phyloP scores from a whole-genome alignment of 495 filamentous ascomycete genomes.

The Xanthoparmelia taractica region DNA sequence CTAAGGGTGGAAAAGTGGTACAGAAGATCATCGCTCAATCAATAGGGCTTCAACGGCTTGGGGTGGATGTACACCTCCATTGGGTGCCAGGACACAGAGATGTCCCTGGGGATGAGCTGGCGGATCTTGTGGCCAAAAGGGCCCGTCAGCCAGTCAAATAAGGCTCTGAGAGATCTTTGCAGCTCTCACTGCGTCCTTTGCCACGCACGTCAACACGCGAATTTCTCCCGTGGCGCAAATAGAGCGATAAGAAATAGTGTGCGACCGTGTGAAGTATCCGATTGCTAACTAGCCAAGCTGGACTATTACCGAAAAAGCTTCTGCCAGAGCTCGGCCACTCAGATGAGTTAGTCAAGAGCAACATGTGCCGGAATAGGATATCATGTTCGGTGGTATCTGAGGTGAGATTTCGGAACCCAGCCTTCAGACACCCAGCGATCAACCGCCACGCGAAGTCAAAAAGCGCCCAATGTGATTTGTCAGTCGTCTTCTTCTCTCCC shows the following conservation, averaged over 20 bases:
- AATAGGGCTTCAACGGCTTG: constrained; percentile 6
- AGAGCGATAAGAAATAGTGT: background rate
- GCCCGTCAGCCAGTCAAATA: background rate
- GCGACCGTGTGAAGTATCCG: background rate
- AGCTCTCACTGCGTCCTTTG: background rate
- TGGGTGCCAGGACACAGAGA: constrained; percentile 11
- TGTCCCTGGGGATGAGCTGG: constrained; percentile 18
- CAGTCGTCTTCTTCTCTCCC: too few species aligned
- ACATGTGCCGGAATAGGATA: too few species aligned
- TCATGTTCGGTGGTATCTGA: too few species aligned
- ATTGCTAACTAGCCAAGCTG: background rate
- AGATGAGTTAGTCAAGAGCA: too few species aligned
- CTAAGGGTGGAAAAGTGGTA: background rate
- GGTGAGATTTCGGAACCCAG: too few species aligned
- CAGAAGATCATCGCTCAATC: constrained; percentile 7
- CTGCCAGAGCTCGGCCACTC: background rate
- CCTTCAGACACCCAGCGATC: too few species aligned
- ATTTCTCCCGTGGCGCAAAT: background rate
- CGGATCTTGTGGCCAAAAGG: constrained; percentile 16
- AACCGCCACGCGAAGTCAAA: too few species aligned
- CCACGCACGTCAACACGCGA: background rate
- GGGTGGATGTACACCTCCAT: constrained; percentile 9
- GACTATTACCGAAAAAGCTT: background rate
- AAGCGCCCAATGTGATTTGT: too few species aligned
- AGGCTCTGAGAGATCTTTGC: too few species aligned